These are phyloP conservation scores for Vaccinium macrocarpon DNA, from an alignment of 148 eudicot species.

Conservation along the genomic window DNA sequence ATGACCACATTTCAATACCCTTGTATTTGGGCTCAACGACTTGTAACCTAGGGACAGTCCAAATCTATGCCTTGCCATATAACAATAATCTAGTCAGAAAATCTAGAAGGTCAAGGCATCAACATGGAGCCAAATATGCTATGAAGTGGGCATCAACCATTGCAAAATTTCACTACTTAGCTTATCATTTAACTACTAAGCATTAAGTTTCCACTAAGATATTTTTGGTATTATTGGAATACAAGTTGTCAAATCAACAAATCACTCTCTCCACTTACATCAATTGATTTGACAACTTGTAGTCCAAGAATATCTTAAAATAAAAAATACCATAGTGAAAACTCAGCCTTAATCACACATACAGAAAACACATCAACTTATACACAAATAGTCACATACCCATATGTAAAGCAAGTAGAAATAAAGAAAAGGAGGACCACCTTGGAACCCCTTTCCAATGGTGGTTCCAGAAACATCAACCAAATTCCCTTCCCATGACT, in stretches of 20 bases:
- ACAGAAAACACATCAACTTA: not conserved
- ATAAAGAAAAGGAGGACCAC: not conserved
- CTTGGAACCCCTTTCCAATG: not conserved
- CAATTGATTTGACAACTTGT: too few relatives aligned
- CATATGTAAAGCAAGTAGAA: not conserved
- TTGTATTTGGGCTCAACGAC: not conserved
- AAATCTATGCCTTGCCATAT: not conserved
- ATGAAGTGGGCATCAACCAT: not conserved
- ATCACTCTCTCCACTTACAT: too few relatives aligned
- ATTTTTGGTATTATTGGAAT: too few relatives aligned
- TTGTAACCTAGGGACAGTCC: not conserved
- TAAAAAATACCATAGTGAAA: too few relatives aligned
- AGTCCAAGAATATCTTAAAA: too few relatives aligned
- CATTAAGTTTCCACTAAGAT: too few relatives aligned
- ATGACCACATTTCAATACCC: too few relatives aligned
- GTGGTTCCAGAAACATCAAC: conserved; percentile 1
- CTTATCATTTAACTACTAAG: too few relatives aligned
- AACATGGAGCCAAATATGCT: not conserved
- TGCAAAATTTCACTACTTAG: not conserved
- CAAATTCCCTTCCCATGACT: not conserved
- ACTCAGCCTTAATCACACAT: too few relatives aligned
- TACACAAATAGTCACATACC: not conserved
- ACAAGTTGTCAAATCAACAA: too few relatives aligned
- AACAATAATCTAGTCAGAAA: not conserved
- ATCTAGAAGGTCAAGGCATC: not conserved